Evolutionary conservation across 768 basidiomycete genomes (phyloP), one percentile per base, ranked within the genome.

Genomic region (Chlorophyllum brunneum): DNA sequence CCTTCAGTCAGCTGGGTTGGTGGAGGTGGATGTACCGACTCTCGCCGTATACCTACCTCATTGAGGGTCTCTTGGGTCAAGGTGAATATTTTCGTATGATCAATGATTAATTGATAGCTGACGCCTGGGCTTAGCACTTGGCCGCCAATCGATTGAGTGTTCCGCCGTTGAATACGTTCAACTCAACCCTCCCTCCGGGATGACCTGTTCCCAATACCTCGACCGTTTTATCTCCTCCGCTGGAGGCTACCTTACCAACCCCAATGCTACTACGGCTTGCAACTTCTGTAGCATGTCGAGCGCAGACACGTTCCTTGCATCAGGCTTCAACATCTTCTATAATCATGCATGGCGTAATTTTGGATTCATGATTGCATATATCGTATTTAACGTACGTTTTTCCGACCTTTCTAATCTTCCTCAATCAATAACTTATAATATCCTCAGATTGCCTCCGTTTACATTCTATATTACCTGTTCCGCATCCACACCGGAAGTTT

Each of bases 181-280:
- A 7, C 62, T 90, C 30, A 63, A 75, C 9, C 80, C 86, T 0
- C 80, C 82, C 1, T 54, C 65, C 1, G 83, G 81, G 2, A 58
- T 71, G 54, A 80, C 72, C 3, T 90, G 88, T 59, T 58, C 58
- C 3, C 54, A 70, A 3, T 89, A 80, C 62, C 67, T 86, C 62
- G 41, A 63, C 16, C 60, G 67, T 0, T 90, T 75, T 66, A 80
- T 84, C 13, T 52, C 63, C 0, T 38, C 56, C 1, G 69, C 72
- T 4, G 80, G 85, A 0, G 85, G 86, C 7, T 83, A 82, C 56
- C 64, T 88, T 24, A 59, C 70, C 20, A 77, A 86, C 57, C 72
- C 79, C 1, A 63, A 75, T n/a, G 79, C 82, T 3, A 76, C 77
- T 0, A 52, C 65, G n/a, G 65, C 60, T 38, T 89, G 86, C 61